A percentile compares a stretch with the other conserved stretches of the same genome.
phyloP scores from a whole-genome alignment of 2,329 filamentous ascomycete species.

The Podosphaera xanthii region DNA sequence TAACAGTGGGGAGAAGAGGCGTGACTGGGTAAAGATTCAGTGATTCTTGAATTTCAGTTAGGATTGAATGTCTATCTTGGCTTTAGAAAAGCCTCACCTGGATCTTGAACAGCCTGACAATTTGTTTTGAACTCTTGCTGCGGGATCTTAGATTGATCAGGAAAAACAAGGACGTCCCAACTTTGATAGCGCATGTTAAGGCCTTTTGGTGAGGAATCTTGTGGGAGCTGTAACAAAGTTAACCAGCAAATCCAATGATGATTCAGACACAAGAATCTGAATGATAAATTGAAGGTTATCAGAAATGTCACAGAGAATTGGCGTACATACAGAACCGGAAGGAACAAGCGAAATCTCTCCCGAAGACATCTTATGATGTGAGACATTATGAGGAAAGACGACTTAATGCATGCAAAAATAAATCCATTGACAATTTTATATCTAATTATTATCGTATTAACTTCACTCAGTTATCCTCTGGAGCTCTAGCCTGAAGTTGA shows the following conservation, averaged over 20 bases:
- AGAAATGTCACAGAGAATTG: neutral
- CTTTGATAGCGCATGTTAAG: constrained; percentile 54
- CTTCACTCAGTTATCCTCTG: constrained; percentile 22
- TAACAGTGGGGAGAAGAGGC: constrained; percentile 35
- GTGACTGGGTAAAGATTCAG: constrained; percentile 3
- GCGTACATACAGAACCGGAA: neutral
- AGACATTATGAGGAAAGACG: neutral
- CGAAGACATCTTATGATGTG: neutral
- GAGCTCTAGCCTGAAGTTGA: constrained; percentile 25
- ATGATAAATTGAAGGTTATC: neutral
- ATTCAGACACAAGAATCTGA: neutral
- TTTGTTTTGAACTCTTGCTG: constrained; percentile 64
- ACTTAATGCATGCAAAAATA: neutral
- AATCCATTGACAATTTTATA: neutral
- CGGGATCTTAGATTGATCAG: constrained; percentile 38
- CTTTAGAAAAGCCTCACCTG: constrained; percentile 14
- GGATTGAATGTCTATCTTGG: neutral
- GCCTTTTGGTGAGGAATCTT: neutral
- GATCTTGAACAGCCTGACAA: constrained; percentile 41
- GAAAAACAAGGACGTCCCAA: constrained; percentile 72
- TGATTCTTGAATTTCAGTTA: constrained; percentile 5
- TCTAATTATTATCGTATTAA: neutral
- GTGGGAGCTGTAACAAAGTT: neutral
- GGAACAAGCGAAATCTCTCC: neutral
- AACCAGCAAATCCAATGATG: neutral